Conservation (phyloP, 495 filamentous ascomycete genomes). For the Podospora pseudocomata region DNA sequence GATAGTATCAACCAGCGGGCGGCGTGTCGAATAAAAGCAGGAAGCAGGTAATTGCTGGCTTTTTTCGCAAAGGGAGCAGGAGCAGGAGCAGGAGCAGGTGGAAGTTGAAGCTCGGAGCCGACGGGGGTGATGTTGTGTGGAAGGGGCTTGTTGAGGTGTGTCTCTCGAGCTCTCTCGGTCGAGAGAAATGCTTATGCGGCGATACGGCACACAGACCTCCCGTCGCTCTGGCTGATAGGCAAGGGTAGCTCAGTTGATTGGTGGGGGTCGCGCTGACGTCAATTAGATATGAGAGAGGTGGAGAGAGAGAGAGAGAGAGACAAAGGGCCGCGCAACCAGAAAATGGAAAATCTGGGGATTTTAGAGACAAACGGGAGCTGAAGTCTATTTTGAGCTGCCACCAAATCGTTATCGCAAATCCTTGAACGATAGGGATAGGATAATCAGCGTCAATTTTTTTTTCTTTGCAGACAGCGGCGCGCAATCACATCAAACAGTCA, state of each 20-base stretch:
- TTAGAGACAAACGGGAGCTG: not conserved
- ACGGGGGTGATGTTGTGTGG: not conserved
- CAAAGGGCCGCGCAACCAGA: not conserved
- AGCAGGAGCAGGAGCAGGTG: not conserved
- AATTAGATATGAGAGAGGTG: not conserved
- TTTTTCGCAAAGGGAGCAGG: not conserved
- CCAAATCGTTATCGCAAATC: not conserved
- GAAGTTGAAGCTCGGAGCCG: not conserved
- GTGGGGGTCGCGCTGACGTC: conserved; percentile 5
- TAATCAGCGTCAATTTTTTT: not conserved
- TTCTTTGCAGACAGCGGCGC: not conserved
- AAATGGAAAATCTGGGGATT: not conserved
- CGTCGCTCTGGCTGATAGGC: not conserved
- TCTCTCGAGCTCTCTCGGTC: not conserved
- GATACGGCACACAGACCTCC: conserved; percentile 4
- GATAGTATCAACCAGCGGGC: not conserved
- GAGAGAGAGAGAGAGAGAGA: not conserved
- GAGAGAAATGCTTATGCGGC: not conserved
- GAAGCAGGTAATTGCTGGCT: not conserved
- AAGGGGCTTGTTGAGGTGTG: not conserved
- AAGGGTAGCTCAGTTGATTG: not conserved
- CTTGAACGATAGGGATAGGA: not conserved
- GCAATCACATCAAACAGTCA: not conserved
- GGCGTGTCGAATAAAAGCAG: not conserved
- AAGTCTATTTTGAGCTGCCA: not conserved